Evolutionary conservation across 305 asterid species (phyloP).

Genomic region (Solanum chacoense): DNA sequence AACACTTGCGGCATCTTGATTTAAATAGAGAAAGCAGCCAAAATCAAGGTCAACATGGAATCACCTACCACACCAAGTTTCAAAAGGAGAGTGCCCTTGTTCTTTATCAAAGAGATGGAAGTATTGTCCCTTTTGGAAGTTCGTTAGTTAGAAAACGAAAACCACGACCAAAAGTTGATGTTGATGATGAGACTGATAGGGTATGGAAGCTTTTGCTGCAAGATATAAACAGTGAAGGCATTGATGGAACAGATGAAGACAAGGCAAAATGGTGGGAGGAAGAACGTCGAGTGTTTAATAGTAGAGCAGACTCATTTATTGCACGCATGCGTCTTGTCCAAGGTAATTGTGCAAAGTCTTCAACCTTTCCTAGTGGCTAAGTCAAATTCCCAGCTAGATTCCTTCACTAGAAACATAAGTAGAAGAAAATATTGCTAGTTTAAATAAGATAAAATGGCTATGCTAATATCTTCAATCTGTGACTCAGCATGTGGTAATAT

Average conservation of each 20-base stretch:
- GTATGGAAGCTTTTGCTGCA: constrained; percentile 94
- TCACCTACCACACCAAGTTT: constrained; percentile 20
- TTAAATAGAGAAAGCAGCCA: constrained; percentile 30
- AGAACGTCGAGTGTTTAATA: constrained; percentile 77
- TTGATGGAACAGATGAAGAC: constrained; percentile 83
- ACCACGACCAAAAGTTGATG: constrained; percentile 83
- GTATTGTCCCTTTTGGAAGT: constrained; percentile 39
- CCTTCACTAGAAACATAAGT: neutral
- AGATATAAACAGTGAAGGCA: constrained; percentile 85
- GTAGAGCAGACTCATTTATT: constrained; percentile 91
- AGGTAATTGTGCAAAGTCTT: constrained; percentile 38
- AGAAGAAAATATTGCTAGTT: neutral
- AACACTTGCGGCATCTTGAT: constrained; percentile 49
- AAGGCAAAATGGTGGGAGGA: constrained; percentile 95
- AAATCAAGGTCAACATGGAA: constrained; percentile 23
- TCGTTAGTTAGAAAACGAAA: constrained; percentile 35
- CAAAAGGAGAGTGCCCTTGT: constrained; percentile 51
- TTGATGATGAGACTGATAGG: constrained; percentile 86
- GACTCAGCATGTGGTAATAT: neutral
- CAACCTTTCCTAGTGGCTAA: neutral
- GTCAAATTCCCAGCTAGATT: neutral
- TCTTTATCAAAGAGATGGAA: constrained; percentile 58
- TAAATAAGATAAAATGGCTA: neutral
- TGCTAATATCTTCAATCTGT: neutral
- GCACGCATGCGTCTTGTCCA: constrained; percentile 98